Percentiles rank a stretch among this genome's conserved stretches.
Evolutionary conservation across 2,329 filamentous ascomycete species (phyloP).

Genomic region (Neoarthrinium moseri): DNA sequence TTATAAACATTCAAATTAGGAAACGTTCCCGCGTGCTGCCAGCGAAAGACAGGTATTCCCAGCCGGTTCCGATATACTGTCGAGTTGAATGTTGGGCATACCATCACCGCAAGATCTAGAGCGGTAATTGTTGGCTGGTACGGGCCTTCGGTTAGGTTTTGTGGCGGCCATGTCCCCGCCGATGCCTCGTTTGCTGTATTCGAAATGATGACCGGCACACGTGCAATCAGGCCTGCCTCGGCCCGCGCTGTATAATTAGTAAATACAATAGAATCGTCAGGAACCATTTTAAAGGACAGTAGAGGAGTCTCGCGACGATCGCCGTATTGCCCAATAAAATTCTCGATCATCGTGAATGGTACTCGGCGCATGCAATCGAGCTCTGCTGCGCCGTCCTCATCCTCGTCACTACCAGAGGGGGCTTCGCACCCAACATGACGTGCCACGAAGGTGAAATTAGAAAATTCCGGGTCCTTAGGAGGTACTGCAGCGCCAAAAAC

Average conservation of each 20-base stretch:
- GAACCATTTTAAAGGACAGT: constrained; percentile 22
- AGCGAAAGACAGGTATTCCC: constrained; percentile 33
- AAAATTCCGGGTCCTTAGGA: constrained; percentile 19
- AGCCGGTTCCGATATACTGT: constrained; percentile 22
- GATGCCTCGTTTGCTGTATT: constrained; percentile 30
- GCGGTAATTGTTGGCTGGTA: constrained; percentile 13
- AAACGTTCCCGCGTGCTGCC: constrained; percentile 38
- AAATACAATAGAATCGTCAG: constrained; percentile 29
- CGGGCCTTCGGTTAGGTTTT: constrained; percentile 26
- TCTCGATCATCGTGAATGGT: constrained; percentile 17
- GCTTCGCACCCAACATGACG: constrained; percentile 29
- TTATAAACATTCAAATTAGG: constrained; percentile 33
- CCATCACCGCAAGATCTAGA: constrained; percentile 12
- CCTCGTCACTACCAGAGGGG: too few species aligned
- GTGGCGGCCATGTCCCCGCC: constrained; percentile 22
- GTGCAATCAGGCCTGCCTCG: constrained; percentile 20
- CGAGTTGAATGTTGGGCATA: constrained; percentile 27
- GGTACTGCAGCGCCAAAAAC: constrained; percentile 27
- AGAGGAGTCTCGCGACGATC: constrained; percentile 12
- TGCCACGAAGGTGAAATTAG: constrained; percentile 35
- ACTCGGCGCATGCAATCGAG: constrained; percentile 34
- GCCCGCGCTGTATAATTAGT: constrained; percentile 26
- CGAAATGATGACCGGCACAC: constrained; percentile 27
- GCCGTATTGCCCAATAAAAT: constrained; percentile 11
- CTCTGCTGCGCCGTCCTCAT: constrained; percentile 23